Percentiles rank a stretch among this genome's conserved stretches.
phyloP scores from a whole-genome alignment of 1,139 yeast genomes.

The Hyphopichia wangnamkhiaoensis region DNA sequence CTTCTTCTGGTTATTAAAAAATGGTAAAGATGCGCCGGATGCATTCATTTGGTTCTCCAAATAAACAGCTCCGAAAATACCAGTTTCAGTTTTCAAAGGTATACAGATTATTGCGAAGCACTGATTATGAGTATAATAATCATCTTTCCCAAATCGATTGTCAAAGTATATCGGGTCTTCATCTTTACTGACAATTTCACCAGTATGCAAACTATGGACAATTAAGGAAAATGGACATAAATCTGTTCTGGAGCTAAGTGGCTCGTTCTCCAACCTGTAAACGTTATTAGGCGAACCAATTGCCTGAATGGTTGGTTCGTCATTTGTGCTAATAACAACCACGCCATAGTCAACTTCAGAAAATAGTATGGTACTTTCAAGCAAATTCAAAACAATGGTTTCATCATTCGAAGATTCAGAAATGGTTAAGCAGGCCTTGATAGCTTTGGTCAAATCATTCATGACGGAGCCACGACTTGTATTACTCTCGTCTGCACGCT shows the following conservation, averaged over 20 bases:
- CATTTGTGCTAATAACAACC: slow-evolving; percentile 36
- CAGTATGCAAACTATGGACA: slow-evolving; percentile 40
- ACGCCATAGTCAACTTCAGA: slow-evolving; percentile 50
- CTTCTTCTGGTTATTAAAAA: slow-evolving; percentile 34
- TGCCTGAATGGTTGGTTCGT: slow-evolving; percentile 43
- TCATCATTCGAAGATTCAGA: slow-evolving; percentile 47
- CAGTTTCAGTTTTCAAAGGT: slow-evolving; percentile 48
- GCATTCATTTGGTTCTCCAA: slow-evolving; percentile 38
- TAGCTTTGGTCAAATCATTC: slow-evolving; percentile 27
- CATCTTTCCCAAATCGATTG: slow-evolving; percentile 37
- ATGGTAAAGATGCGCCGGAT: slow-evolving; percentile 10
- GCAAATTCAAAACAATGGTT: slow-evolving; percentile 39
- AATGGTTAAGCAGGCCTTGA: slow-evolving; percentile 50
- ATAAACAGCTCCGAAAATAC: slow-evolving; percentile 50
- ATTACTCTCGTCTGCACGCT: background rate
- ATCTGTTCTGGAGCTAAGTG: slow-evolving; percentile 43
- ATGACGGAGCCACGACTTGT: background rate
- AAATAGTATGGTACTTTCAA: slow-evolving; percentile 42
- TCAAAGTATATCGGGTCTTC: slow-evolving; percentile 40
- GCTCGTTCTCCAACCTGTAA: slow-evolving; percentile 37
- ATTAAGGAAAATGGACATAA: slow-evolving; percentile 47
- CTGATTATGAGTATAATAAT: slow-evolving; percentile 38
- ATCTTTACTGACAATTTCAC: slow-evolving; percentile 38
- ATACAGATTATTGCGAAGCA: slow-evolving; percentile 44
- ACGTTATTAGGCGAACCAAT: slow-evolving; percentile 44